Evolutionary conservation across 1,284 basidiomycete species (phyloP), one percentile per base, ranked within the genome.

Genomic region (Anthracocystis panici-leucophaei): DNA sequence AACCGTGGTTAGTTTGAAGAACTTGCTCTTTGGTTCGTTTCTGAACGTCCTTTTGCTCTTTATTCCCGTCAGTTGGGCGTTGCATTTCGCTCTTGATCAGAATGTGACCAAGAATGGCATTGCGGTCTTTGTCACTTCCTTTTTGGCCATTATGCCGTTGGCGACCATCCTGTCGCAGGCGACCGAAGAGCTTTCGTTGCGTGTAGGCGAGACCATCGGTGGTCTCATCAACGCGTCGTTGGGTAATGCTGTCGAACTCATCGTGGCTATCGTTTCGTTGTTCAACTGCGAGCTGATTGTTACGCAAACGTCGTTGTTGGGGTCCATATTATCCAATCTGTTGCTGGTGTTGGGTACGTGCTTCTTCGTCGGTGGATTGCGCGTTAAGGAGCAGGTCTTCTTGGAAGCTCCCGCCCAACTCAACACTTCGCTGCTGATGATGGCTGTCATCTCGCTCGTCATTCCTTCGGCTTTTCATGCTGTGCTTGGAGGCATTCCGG

Each of bases 391-490:
- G 62, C 77, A 79, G 49, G 75, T 74, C 45, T 79, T 79, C 41
- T 56, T 77, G 27, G 53, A 59, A 11, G 74, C 78, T 12, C 75
- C 78, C 2, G 59, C 78, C 2, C 75, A 79, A 51, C 67, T 80
- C 62, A 80, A 80, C 57, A 66, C 71, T 12, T 69, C 70, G 57
- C 66, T 79, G 2, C 71, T 81, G 40, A 70, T 75, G 61, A 79
- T 82, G 77, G 77, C 79, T n/a, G 80, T 82, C 70, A 82, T 82
- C 55, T 68, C 77, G 33, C 65, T 79, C 50, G 67, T 82, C 40
- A 81, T 82, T 33, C 80, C 80, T 14, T 80, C 80, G 7, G 79
- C 75, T 1, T 82, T 82, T 61, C 80, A 82, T 42, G 75, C 77
- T 4, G 78, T 80, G 2, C 68, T 81, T 6, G 80, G 79, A 29